Conservation (phyloP, 2,329 filamentous ascomycete species). For the Leptographium procerum region DNA sequence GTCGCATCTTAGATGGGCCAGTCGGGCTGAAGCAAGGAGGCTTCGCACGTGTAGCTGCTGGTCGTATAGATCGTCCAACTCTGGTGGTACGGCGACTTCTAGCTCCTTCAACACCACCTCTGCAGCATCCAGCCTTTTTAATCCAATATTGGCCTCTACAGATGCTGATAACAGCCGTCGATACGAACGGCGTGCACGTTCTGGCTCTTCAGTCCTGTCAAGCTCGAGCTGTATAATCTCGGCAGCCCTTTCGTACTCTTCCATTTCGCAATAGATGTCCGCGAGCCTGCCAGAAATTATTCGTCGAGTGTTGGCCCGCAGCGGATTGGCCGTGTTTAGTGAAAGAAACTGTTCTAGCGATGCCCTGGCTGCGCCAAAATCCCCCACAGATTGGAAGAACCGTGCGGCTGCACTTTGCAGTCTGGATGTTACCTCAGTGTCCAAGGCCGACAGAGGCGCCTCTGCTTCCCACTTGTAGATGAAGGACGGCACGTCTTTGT, state of each 20-base stretch:
- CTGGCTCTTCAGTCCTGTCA: not conserved
- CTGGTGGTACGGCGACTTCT: not conserved
- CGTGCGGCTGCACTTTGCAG: slow-evolving; percentile 1
- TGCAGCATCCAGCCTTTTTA: not conserved
- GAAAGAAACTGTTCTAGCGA: slow-evolving; percentile 2
- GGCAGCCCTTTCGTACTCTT: not conserved
- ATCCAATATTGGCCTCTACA: not conserved
- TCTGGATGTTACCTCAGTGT: not conserved
- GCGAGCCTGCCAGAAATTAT: not conserved
- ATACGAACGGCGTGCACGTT: not conserved
- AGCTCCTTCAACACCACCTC: not conserved
- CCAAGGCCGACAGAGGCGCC: not conserved
- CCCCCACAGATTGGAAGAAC: slow-evolving; percentile 4
- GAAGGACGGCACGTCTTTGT: not conserved
- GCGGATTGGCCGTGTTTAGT: not conserved
- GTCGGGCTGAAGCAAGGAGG: not conserved
- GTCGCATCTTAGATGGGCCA: not conserved
- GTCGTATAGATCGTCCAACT: not conserved
- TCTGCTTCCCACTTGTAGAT: slow-evolving; percentile 1
- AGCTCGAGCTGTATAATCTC: not conserved
- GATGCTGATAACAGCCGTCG: not conserved
- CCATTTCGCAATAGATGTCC: not conserved
- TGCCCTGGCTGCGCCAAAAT: not conserved
- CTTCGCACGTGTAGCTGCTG: slow-evolving; percentile 5
- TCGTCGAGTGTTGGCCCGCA: not conserved